phyloP scores from a whole-genome alignment of 176 grass and related monocot genomes.

The Phoenix roebelenii region DNA sequence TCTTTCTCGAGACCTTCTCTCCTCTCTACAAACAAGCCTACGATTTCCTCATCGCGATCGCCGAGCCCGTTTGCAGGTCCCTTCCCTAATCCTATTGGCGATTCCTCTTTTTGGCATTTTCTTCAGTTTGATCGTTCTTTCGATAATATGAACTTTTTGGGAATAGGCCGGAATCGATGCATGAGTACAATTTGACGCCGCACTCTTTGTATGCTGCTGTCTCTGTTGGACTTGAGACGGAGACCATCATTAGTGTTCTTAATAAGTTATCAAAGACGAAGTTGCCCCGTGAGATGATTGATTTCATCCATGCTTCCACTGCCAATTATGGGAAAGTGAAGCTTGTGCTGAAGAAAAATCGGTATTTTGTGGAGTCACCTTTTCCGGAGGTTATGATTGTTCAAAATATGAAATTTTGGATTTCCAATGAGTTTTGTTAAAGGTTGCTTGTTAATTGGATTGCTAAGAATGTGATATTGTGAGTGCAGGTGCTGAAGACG shows the following conservation, averaged over 20 bases:
- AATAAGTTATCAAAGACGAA: slow-evolving; percentile 91
- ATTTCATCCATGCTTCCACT: slow-evolving; percentile 91
- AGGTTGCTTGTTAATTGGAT: not conserved
- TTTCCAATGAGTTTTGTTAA: too few relatives aligned
- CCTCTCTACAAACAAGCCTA: slow-evolving; percentile 97
- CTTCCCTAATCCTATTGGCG: not conserved
- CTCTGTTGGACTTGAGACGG: slow-evolving; percentile 82
- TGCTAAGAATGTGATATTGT: not conserved
- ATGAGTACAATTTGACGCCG: slow-evolving; percentile 90
- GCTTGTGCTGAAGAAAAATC: slow-evolving; percentile 96
- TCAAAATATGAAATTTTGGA: too few relatives aligned
- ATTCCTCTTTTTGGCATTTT: not conserved
- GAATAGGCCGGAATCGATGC: slow-evolving; percentile 81
- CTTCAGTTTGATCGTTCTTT: not conserved
- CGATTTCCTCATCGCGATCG: slow-evolving; percentile 88
- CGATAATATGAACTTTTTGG: not conserved
- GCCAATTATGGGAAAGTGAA: slow-evolving; percentile 98
- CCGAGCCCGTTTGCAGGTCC: slow-evolving; percentile 90
- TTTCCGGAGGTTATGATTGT: slow-evolving; percentile 60
- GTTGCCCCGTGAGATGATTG: slow-evolving; percentile 79
- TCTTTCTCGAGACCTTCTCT: slow-evolving; percentile 88
- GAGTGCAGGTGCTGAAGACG: slow-evolving; percentile 60
- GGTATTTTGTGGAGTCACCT: slow-evolving; percentile 85
- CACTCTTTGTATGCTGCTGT: slow-evolving; percentile 96
- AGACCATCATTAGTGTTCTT: slow-evolving; percentile 79